These are phyloP conservation scores for Bondarzewia mesenterica DNA, from an alignment of 1,284 basidiomycete genomes.

Conservation along the genomic window DNA sequence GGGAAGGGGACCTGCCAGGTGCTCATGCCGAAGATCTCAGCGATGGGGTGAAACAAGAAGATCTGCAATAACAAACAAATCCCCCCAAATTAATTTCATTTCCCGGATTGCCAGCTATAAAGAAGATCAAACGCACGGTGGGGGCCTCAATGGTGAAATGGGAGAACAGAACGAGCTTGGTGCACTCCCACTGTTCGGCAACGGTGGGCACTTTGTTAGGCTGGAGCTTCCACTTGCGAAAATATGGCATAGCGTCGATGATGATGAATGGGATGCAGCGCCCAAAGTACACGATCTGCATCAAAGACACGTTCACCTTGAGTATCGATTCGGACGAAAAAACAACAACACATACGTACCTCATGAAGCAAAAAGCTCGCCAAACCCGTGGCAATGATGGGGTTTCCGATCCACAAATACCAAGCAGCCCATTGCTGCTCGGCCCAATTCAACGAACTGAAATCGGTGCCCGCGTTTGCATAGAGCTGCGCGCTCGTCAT, in stretches of 20 bases:
- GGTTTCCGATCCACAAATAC: constrained; percentile 86
- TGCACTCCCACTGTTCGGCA: constrained; percentile 92
- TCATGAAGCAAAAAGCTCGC: constrained; percentile 94
- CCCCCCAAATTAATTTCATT: not conserved
- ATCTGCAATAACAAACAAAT: constrained; percentile 72
- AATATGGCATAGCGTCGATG: constrained; percentile 91
- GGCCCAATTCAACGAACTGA: constrained; percentile 61
- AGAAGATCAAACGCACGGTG: constrained; percentile 42
- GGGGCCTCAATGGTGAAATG: constrained; percentile 97
- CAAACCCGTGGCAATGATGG: constrained; percentile 88
- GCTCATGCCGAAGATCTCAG: constrained; percentile 83
- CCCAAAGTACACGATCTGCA: constrained; percentile 92
- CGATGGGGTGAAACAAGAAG: constrained; percentile 94
- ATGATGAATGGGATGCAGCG: constrained; percentile 94
- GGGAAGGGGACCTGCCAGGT: constrained; percentile 95
- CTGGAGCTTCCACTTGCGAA: constrained; percentile 93
- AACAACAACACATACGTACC: constrained; percentile 38
- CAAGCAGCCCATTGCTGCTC: constrained; percentile 78
- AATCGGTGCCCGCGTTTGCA: constrained; percentile 41
- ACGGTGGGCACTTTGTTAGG: constrained; percentile 75
- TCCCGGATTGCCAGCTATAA: not conserved
- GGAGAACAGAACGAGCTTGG: constrained; percentile 88
- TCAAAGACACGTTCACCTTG: not conserved
- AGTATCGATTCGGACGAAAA: constrained; percentile 1
- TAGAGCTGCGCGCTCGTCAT: constrained; percentile 37